Percentiles rank a stretch among this genome's conserved stretches.
Evolutionary conservation across 805 yeast species (phyloP).

Genomic region (Kodamaea sagamina): DNA sequence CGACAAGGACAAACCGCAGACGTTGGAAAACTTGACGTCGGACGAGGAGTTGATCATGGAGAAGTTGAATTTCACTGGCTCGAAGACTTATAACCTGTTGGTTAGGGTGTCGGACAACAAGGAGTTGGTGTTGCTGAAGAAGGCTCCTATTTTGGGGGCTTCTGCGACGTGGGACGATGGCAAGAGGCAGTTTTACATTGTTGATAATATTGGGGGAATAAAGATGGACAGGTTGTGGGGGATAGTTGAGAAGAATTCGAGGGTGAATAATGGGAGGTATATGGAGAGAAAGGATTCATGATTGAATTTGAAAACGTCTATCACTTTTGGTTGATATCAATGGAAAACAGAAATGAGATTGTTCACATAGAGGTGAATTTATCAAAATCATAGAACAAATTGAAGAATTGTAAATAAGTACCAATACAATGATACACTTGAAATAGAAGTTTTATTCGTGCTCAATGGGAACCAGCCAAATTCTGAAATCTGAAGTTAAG

Average conservation of each 20-base stretch:
- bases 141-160: constrained; percentile 21
- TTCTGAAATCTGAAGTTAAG: too few relatives aligned
- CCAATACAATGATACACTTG: too few relatives aligned
- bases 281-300: neutral
- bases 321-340: too few relatives aligned
- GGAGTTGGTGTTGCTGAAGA: constrained; percentile 39
- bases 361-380: too few relatives aligned
- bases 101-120: constrained; percentile 45
- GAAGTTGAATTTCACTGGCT: constrained; percentile 66
- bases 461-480: too few relatives aligned
- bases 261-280: constrained; percentile 64
- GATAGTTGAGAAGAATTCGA: constrained; percentile 67
- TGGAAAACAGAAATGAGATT: too few relatives aligned
- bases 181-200: constrained; percentile 52
- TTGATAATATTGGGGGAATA: constrained; percentile 77
- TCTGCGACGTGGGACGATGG: constrained; percentile 42
- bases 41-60: constrained; percentile 71
- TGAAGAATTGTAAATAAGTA: too few relatives aligned
- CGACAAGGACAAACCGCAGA: constrained; percentile 62
- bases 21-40: constrained; percentile 56
- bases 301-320: too few relatives aligned
- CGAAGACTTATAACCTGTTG: constrained; percentile 62
- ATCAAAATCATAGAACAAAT: too few relatives aligned
- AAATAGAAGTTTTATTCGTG: too few relatives aligned
- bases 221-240: constrained; percentile 88